A percentile compares a stretch with the other conserved stretches of the same genome.
Evolutionary conservation across 306 rosid genomes (phyloP).

Genomic region (Fragaria vesca): DNA sequence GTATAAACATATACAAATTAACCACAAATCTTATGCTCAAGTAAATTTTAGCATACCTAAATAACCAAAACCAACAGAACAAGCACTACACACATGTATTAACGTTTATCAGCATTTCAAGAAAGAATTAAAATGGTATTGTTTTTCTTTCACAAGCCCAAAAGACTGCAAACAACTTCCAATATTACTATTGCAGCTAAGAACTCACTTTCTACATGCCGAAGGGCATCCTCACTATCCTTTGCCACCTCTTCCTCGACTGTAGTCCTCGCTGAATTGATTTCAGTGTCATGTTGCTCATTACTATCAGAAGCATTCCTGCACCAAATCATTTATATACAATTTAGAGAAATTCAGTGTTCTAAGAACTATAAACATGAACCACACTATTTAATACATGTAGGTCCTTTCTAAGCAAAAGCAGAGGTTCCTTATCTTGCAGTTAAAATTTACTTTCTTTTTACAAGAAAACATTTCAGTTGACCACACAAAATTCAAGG

Average conservation of each 20-base stretch:
- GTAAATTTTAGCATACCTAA: neutral
- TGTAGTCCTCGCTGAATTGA: constrained; percentile 53
- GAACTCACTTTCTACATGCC: constrained; percentile 59
- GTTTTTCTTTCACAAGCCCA: neutral
- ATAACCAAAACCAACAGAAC: neutral
- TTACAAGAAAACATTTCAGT: neutral
- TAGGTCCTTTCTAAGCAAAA: neutral
- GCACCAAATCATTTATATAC: constrained; percentile 19
- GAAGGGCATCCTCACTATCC: constrained; percentile 50
- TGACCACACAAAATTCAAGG: constrained; percentile 1
- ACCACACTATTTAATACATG: neutral
- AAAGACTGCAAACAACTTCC: neutral
- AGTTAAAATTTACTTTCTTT: neutral
- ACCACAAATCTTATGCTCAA: neutral
- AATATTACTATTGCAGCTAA: neutral
- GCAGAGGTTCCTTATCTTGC: neutral
- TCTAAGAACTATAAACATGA: neutral
- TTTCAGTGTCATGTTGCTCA: constrained; percentile 65
- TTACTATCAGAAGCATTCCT: constrained; percentile 62
- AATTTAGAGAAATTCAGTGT: neutral
- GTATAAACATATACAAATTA: no score
- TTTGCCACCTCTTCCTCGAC: constrained; percentile 68
- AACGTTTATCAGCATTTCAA: neutral
- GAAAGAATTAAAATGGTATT: neutral
- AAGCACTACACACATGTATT: neutral